phyloP scores from a whole-genome alignment of 2,329 filamentous ascomycete genomes.

The Epichloe gansuensis region DNA sequence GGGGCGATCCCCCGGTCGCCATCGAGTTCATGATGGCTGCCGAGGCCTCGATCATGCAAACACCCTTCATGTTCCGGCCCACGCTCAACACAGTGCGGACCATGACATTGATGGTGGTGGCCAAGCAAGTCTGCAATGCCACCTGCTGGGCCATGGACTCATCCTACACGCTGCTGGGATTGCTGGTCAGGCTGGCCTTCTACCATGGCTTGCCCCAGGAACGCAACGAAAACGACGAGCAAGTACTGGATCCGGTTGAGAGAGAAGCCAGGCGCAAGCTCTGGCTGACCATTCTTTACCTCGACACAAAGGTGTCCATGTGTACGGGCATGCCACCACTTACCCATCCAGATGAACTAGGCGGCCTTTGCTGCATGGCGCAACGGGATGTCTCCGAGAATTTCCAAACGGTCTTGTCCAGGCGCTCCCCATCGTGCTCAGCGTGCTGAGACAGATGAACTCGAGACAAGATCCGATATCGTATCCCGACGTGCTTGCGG shows the following conservation, averaged over 20 bases:
- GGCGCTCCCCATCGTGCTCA: slow-evolving; percentile 19
- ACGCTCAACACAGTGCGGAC: slow-evolving; percentile 19
- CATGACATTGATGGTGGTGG: slow-evolving; percentile 21
- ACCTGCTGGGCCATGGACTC: slow-evolving; percentile 25
- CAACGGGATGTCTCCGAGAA: slow-evolving; percentile 16
- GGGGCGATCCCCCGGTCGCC: slow-evolving; percentile 19
- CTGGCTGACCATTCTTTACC: slow-evolving; percentile 24
- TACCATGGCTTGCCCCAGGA: slow-evolving; percentile 23
- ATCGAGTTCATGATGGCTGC: slow-evolving; percentile 24
- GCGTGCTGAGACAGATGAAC: slow-evolving; percentile 20
- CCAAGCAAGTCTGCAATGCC: slow-evolving; percentile 24
- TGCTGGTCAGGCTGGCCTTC: slow-evolving; percentile 21
- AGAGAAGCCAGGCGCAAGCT: slow-evolving; percentile 17
- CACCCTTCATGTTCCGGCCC: slow-evolving; percentile 25
- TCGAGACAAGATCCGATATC: slow-evolving; percentile 18
- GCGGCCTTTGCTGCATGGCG: slow-evolving; percentile 13
- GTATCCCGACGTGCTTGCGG: slow-evolving; percentile 20
- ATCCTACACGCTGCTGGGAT: slow-evolving; percentile 21
- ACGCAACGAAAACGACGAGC: slow-evolving; percentile 12
- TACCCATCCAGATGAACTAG: slow-evolving; percentile 19
- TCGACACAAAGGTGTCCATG: slow-evolving; percentile 24
- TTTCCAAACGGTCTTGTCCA: slow-evolving; percentile 21
- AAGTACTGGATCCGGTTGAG: slow-evolving; percentile 14
- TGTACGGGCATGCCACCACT: slow-evolving; percentile 23
- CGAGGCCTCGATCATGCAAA: slow-evolving; percentile 25